Evolutionary conservation across 2,329 filamentous ascomycete species (phyloP), one percentile per base, ranked within the genome.

Genomic region (Cladosporium sp.): DNA sequence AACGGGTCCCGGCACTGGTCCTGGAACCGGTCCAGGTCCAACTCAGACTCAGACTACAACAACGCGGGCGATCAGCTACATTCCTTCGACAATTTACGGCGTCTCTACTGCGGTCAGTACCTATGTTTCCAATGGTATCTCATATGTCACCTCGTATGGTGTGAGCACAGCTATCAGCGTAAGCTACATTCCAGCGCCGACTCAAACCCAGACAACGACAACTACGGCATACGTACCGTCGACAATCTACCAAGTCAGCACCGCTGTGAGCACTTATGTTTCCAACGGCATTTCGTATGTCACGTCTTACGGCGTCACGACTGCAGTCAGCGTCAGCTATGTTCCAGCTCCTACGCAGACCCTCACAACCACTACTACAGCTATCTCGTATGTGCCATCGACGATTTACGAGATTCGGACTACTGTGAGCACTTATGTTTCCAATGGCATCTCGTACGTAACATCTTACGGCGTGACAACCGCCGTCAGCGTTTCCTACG

Each of bases 381-480:
- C 63, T 3, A 51, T 64, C 17, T 63, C 60, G 3, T 58, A 60
- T 40, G 50, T 59, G 17, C 57, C 57, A 1, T 54, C 57, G 4
- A 59, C 57, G 7, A 59, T 59, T 17, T 54, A 54, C 39, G 49
- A 47, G 14, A 49, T 49, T 12, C 14, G 49, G 4, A 52, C 40
- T 5, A 30, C 36, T 12, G 57, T 52, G 17, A 51, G 42, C 42
- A 59, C 57, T 1, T 61, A 62, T 34, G 59, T 70, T 36, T 65
- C 64, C 19, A 64, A 68, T 34, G 68, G 67, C 40, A 62, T 65
- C n/a, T 69, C 69, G 1, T 59, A 61, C 28, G 22, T 62, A 3
- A 62, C 61, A 3, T 66, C 66, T 47, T 69, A 69, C 59, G 67
- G 65, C 22, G 61, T 70, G 39, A 63, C 62, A 28, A 70, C 67